A percentile compares a stretch with the other conserved stretches of the same genome.
Evolutionary conservation across 192 early-diverging fungal genomes (phyloP).

Genomic region (Linnemannia exigua): DNA sequence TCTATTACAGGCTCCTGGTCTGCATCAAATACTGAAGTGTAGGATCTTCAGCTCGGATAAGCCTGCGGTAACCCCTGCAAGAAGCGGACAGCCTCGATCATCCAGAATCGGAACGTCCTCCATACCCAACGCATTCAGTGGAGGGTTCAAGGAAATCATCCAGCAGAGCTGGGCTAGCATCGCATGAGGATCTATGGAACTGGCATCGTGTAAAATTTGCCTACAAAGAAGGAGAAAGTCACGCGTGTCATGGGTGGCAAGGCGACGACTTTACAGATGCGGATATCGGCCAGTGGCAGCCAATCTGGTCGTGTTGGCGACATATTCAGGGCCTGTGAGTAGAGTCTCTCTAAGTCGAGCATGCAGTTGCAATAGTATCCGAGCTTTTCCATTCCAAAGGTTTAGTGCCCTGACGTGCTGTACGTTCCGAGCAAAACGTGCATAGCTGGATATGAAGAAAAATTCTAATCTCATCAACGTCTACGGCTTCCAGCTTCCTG

Average conservation of each 20-base stretch:
- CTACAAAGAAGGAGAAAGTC: background rate
- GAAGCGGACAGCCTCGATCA: background rate
- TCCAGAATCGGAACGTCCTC: background rate
- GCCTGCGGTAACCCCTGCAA: background rate
- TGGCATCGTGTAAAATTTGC: too few relatives aligned
- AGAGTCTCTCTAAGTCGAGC: background rate
- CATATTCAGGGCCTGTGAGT: background rate
- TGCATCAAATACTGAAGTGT: background rate
- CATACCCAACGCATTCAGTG: background rate
- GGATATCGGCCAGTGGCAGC: background rate
- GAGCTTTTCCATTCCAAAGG: background rate
- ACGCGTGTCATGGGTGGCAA: background rate
- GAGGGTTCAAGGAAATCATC: background rate
- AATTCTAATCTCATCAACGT: background rate
- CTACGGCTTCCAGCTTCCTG: background rate
- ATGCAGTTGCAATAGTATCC: background rate
- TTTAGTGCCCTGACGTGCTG: background rate
- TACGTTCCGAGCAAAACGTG: background rate
- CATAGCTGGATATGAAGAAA: background rate
- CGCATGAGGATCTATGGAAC: background rate
- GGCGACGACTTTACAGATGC: background rate
- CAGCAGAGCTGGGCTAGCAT: background rate
- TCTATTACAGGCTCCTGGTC: too few relatives aligned
- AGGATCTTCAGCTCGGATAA: background rate
- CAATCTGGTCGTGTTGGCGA: background rate